Conservation (phyloP, 2,329 filamentous ascomycete genomes). For the Graphiopsis chlorocephala region DNA sequence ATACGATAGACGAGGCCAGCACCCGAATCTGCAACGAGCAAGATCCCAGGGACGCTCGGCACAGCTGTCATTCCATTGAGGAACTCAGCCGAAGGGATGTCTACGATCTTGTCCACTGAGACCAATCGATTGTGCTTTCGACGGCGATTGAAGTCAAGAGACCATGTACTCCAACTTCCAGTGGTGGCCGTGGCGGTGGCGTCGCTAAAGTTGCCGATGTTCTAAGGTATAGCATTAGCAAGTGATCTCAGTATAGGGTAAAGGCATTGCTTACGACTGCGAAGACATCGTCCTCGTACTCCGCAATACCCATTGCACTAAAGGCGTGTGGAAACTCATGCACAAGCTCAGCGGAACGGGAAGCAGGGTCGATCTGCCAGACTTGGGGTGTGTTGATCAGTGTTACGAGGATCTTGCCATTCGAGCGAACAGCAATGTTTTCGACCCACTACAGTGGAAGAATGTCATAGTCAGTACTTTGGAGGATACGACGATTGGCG, state of each 20-base stretch:
- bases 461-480: background rate
- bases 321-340: constrained; percentile 16
- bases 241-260: no score
- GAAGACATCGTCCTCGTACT: constrained; percentile 19
- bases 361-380: constrained; percentile 19
- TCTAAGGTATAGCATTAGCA: background rate
- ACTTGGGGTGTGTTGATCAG: constrained; percentile 23
- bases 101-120: constrained; percentile 10
- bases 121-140: background rate
- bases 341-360: constrained; percentile 17
- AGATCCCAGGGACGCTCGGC: background rate
- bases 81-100: constrained; percentile 16
- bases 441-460: constrained; percentile 30
- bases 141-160: constrained; percentile 2
- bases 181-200: background rate
- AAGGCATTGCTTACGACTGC: background rate
- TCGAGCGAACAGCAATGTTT: constrained; percentile 34
- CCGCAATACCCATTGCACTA: constrained; percentile 17
- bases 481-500: background rate
- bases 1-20: constrained; percentile 18
- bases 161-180: constrained; percentile 19
- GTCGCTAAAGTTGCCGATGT: constrained; percentile 17
- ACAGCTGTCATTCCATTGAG: constrained; percentile 19
- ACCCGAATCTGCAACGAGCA: constrained; percentile 18
- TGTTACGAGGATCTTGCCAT: constrained; percentile 36